Percentiles rank a stretch among this genome's conserved stretches.
Evolutionary conservation across 257 asterid species (phyloP).

Genomic region (Jacaranda copaia): DNA sequence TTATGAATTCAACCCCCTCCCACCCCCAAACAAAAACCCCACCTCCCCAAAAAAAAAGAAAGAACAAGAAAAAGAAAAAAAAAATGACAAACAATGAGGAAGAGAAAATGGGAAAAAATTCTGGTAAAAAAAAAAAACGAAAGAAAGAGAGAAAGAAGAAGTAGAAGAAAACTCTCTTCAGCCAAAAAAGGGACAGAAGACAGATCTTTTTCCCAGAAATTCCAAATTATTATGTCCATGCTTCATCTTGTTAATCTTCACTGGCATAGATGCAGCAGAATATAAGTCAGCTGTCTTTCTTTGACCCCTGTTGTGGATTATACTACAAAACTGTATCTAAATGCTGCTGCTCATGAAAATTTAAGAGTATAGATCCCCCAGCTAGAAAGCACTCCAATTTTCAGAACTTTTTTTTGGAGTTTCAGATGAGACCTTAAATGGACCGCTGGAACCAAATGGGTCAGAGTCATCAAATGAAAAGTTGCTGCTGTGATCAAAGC

Average conservation of each 20-base stretch:
- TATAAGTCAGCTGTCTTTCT: not conserved
- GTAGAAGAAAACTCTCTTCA: not conserved
- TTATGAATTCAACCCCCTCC: not conserved
- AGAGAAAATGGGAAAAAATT: not conserved
- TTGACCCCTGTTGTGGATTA: conserved; percentile 25
- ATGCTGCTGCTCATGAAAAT: conserved; percentile 22
- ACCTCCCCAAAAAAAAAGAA: not conserved
- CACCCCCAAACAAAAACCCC: not conserved
- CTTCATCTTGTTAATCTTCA: too few relatives aligned
- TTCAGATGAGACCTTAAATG: conserved; percentile 85
- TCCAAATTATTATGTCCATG: too few relatives aligned
- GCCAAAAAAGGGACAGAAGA: not conserved
- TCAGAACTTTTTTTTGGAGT: conserved; percentile 61
- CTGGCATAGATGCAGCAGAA: conserved; percentile 33
- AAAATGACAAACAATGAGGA: not conserved
- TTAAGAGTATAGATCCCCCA: not conserved
- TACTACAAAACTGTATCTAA: conserved; percentile 18
- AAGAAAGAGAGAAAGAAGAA: too few relatives aligned
- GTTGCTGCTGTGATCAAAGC: conserved; percentile 68
- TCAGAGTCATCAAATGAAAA: conserved; percentile 89
- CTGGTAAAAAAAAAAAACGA: too few relatives aligned
- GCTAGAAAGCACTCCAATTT: conserved; percentile 51
- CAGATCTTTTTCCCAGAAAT: too few relatives aligned
- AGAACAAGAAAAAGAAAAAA: not conserved
- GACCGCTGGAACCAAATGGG: conserved; percentile 90